phyloP scores from a whole-genome alignment of 352 stramenopile genomes.

The Phytophthora boehmeriae region DNA sequence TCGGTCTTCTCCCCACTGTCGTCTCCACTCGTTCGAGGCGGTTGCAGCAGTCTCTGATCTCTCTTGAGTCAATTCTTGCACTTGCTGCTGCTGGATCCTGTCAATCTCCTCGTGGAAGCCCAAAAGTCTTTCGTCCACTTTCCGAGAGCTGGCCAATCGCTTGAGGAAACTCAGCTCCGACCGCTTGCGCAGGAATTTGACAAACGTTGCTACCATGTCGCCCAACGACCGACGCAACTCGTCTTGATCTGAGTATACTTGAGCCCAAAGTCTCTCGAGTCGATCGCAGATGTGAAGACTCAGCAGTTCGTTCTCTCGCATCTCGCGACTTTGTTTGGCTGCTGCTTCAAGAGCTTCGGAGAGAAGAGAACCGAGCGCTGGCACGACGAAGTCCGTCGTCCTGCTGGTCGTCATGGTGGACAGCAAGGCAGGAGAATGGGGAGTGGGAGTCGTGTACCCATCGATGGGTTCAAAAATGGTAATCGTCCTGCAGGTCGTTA shows the following conservation, averaged over 20 bases:
- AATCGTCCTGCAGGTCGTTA: too few relatives aligned
- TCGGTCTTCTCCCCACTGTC: constrained; percentile 25
- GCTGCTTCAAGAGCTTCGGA: constrained; percentile 20
- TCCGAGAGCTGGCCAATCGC: constrained; percentile 22
- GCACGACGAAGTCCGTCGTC: constrained; percentile 17
- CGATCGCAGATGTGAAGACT: constrained; percentile 14
- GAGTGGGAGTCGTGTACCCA: too few relatives aligned
- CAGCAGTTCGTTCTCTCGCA: constrained; percentile 19
- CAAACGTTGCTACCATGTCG: constrained; percentile 26
- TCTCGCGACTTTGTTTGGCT: constrained; percentile 17
- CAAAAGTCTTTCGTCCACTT: constrained; percentile 16
- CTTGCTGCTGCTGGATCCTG: constrained; percentile 7
- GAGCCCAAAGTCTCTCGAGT: constrained; percentile 21
- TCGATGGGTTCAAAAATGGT: too few relatives aligned
- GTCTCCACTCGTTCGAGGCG: constrained; percentile 1
- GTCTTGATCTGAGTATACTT: constrained; percentile 11
- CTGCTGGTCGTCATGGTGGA: too few relatives aligned
- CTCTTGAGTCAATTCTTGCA: not conserved
- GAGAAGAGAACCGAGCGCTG: constrained; percentile 21
- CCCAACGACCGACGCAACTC: constrained; percentile 18
- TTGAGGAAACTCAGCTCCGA: constrained; percentile 14
- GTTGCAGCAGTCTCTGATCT: not conserved
- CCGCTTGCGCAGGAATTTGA: constrained; percentile 16
- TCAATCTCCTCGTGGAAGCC: constrained; percentile 34
- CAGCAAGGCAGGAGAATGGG: too few relatives aligned